Evolutionary conservation across 345 rosid genomes (phyloP).

Genomic region (Draba incana): DNA sequence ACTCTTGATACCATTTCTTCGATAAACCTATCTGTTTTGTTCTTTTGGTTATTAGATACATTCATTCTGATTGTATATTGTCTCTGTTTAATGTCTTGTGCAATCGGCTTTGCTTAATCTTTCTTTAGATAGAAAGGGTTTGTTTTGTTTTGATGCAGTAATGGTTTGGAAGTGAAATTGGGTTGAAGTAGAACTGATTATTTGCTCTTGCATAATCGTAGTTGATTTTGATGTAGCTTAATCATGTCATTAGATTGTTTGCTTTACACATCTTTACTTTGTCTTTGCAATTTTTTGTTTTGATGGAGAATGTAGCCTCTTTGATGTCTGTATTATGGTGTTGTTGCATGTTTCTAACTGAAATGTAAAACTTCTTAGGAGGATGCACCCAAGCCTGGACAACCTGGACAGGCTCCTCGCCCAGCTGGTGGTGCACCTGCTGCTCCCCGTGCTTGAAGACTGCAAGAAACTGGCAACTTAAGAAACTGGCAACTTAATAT

Average conservation of each 20-base stretch:
- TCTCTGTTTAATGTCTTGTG: background rate
- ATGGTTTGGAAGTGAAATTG: background rate
- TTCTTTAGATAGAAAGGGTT: background rate
- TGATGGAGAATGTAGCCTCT: background rate
- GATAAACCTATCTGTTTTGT: too few relatives aligned
- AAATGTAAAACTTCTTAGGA: constrained; percentile 46
- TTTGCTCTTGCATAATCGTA: background rate
- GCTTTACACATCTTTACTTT: background rate
- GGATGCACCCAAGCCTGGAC: constrained; percentile 62
- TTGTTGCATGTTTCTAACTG: too few relatives aligned
- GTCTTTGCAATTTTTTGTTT: too few relatives aligned
- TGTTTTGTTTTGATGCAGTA: background rate
- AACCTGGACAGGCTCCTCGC: constrained; percentile 68
- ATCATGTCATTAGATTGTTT: background rate
- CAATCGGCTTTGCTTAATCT: background rate
- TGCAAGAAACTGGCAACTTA: background rate
- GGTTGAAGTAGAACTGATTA: too few relatives aligned
- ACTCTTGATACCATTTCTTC: background rate
- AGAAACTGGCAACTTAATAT: background rate
- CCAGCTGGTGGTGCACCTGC: constrained; percentile 58
- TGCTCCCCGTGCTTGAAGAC: constrained; percentile 56
- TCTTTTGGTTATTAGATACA: too few relatives aligned
- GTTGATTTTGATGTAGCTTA: background rate
- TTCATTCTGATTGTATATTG: too few relatives aligned
- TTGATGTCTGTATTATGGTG: background rate